Evolutionary conservation across 768 basidiomycete genomes (phyloP).

Genomic region (Trametes villosa): DNA sequence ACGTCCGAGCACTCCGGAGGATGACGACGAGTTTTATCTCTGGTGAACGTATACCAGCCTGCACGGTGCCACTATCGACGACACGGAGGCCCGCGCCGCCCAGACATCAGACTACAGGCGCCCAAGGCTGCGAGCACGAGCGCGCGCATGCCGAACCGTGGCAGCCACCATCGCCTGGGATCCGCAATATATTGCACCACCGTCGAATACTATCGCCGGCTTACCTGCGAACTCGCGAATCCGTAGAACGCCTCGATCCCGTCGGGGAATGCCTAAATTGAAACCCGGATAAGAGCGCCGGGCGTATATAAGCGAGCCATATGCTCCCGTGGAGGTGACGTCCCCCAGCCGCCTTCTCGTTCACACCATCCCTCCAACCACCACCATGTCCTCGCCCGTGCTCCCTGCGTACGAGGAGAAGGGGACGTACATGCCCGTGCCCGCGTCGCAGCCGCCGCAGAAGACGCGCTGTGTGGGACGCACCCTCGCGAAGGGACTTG

Average conservation of each 20-base stretch:
- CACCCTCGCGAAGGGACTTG: conserved; percentile 15
- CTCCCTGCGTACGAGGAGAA: conserved; percentile 10
- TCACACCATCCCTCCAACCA: conserved; percentile 4
- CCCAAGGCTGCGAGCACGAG: too few species aligned
- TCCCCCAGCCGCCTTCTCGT: conserved; percentile 10
- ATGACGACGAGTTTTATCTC: not conserved
- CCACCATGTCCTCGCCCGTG: conserved; percentile 20
- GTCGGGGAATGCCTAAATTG: conserved; percentile 4
- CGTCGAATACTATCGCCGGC: too few species aligned
- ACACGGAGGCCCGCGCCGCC: not conserved
- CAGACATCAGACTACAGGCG: too few species aligned
- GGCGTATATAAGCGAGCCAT: not conserved
- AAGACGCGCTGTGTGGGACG: conserved; percentile 8
- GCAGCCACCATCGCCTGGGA: too few species aligned
- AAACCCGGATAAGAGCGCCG: conserved; percentile 3
- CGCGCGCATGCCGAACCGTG: too few species aligned
- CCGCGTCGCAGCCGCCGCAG: conserved; percentile 2
- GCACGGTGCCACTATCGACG: not conserved
- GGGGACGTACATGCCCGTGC: conserved; percentile 6
- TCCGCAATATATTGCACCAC: too few species aligned
- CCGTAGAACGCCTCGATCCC: not conserved
- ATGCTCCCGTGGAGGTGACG: not conserved
- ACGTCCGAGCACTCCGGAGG: not conserved
- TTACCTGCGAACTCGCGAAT: too few species aligned
- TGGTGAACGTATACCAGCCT: not conserved